Evolutionary conservation across 2,329 filamentous ascomycete species (phyloP), one percentile per base, ranked within the genome.

Genomic region (Fusarium nygamai): DNA sequence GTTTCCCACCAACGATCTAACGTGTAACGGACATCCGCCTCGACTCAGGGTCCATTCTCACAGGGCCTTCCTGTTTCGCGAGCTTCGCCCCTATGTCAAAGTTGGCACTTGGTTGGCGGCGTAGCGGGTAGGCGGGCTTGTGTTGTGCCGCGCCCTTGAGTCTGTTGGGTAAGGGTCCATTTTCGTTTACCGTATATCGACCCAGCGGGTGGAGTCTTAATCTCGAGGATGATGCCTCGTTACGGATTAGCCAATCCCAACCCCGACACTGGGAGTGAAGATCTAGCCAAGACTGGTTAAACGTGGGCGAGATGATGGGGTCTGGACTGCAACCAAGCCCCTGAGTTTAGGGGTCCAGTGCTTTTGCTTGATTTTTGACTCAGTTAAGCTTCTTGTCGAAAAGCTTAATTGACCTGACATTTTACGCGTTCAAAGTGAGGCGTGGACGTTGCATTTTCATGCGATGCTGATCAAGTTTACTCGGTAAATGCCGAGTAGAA

Each of bases 111-210:
- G 31, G 48, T 53, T 7, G 27, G 48, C 22, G 22, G 48, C 47
- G n/a, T n/a, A n/a, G n/a, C n/a, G n/a, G n/a, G n/a, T n/a, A n/a
- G 13, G n/a, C 12, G 44, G n/a, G 27, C 12, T 47, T 14, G 12
- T 24, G 29, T 14, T 2, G n/a, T 6, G 33, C 50, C 38, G 50
- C 50, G 22, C 53, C 53, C 27, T 47, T 56, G 27, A 29, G 48
- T 53, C 33, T 51, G 27, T 33, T 29, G 39, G 39, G 34, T 29
- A 48, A 64, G 39, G 65, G 34, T 50, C 65, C 67, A 64, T 70
- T 71, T 71, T 71, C 69, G 69, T 71, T 71, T 71, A 71, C 69
- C 67, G 67, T 71, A 71, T 59, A 67, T 61, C 54, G 67, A 31
- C 34, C 27, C 54, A 19, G 19, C 8, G 20, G 48, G 61, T 71